These are phyloP conservation scores for Cadophora malorum DNA, from an alignment of 2,329 filamentous ascomycete genomes.

Conservation along the genomic window DNA sequence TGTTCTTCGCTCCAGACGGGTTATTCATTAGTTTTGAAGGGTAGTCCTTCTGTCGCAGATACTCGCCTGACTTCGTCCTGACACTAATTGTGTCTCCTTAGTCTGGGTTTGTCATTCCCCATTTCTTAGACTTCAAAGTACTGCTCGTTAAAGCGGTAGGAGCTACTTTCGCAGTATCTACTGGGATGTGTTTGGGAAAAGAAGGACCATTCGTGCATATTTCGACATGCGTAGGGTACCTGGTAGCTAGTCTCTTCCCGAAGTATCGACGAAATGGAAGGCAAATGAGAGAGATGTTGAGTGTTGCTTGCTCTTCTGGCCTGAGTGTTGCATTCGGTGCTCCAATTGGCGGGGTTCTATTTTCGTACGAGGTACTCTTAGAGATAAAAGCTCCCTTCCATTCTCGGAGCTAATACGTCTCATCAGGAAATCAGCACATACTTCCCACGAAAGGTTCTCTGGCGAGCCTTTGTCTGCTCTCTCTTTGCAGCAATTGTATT, in stretches of 20 bases:
- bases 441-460: conserved; percentile 64
- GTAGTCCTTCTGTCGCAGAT: not conserved
- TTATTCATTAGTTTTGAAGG: not conserved
- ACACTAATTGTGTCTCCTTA: not conserved
- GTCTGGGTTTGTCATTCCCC: conserved; percentile 64
- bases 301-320: conserved; percentile 61
- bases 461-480: conserved; percentile 64
- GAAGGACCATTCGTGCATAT: conserved; percentile 69
- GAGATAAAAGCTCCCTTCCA: not conserved
- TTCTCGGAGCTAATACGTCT: not conserved
- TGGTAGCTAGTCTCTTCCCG: conserved; percentile 57
- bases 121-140: conserved; percentile 61
- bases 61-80: not conserved
- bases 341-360: conserved; percentile 66
- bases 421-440: conserved; percentile 62
- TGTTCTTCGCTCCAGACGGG: not conserved
- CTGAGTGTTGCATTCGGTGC: conserved; percentile 66
- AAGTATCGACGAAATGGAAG: conserved; percentile 64
- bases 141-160: conserved; percentile 64
- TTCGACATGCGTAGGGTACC: conserved; percentile 61
- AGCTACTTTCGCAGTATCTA: conserved; percentile 62
- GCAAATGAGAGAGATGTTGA: conserved; percentile 64
- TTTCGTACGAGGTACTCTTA: conserved; percentile 56
- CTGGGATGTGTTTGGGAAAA: conserved; percentile 66
- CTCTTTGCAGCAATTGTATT: conserved; percentile 61